phyloP scores from a whole-genome alignment of 495 filamentous ascomycete species.

The Aspergillus asperescens region DNA sequence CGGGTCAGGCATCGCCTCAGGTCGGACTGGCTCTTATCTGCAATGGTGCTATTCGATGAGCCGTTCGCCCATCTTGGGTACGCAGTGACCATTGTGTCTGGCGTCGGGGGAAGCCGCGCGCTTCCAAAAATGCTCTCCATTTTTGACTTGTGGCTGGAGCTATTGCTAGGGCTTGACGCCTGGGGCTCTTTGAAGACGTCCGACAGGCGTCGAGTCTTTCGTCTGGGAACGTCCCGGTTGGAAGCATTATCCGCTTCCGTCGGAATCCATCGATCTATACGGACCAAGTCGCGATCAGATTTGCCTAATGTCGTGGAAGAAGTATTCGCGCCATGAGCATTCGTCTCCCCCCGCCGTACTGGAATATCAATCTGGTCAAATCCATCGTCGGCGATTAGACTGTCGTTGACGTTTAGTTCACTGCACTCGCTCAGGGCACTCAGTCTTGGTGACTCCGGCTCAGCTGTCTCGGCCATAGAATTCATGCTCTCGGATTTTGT shows the following conservation, averaged over 20 bases:
- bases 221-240: conserved; percentile 20
- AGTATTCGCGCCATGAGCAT: conserved; percentile 17
- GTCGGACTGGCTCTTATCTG: conserved; percentile 21
- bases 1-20: conserved; percentile 25
- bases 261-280: conserved; percentile 32
- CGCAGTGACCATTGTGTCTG: conserved; percentile 44
- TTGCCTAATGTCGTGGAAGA: conserved; percentile 11
- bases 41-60: conserved; percentile 34
- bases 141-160: conserved; percentile 24
- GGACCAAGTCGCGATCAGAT: conserved; percentile 20
- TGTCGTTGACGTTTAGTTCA: conserved; percentile 61
- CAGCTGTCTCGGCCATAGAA: conserved; percentile 29
- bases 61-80: conserved; percentile 28
- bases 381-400: conserved; percentile 14
- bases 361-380: conserved; percentile 34
- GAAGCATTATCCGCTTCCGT: conserved; percentile 15
- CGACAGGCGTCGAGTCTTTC: conserved; percentile 16
- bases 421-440: conserved; percentile 78
- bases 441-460: conserved; percentile 55
- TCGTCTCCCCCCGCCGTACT: conserved; percentile 22
- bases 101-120: conserved; percentile 37
- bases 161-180: conserved; percentile 17
- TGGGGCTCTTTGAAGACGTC: conserved; percentile 18
- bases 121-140: conserved; percentile 35
- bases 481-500: conserved; percentile 37